Base-by-base conservation (phyloP, 2,329 filamentous ascomycete species). In the Xylaria sp. region DNA sequence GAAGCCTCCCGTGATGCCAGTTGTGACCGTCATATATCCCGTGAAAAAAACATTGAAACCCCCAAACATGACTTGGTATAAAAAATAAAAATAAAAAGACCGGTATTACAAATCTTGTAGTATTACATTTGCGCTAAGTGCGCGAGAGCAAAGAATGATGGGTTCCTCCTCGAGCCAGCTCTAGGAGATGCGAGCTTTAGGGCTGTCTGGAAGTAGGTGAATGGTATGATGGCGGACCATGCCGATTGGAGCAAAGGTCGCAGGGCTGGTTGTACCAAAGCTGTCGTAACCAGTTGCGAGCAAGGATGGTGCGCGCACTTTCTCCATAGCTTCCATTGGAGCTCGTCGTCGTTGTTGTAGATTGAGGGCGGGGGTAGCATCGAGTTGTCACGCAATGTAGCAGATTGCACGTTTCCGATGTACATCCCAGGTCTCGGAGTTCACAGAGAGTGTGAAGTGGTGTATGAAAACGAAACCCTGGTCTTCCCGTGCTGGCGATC, bases 161-260 rank as follows among this genome's bases (percentile, higher is more conserved):
- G 68, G 65, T 57, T 72, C 65, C 73, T 70, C 69, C 63, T 66
- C 67, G 75, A 77, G 75, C 76, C 76, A 76, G 76, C 76, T 77
- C 76, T 51, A 66, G 61, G 65, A 68, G 57, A 67, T 54, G 51
- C 50, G 66, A 63, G 70, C 62, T 61, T 64, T 23, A 57, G 25
- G 67, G 52, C 55, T 61, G 51, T 51, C 56, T 28, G 61, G 66
- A 52, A 52, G 46, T 12, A 55, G 58, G 44, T 34, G 51, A 56
- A 58, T 56, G 54, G 51, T 39, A 48, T 59, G 13, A 63, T 15
- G 51, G 55, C 25, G 50, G 44, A n/a, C 59, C 50, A 55, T 46
- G 31, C 10, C 46, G 25, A 28, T 20, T 54, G 50, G 50, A 48
- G 15, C 28, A 41, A 52, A 52, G 34, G 62, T 65, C 28, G 65